Percentiles rank a stretch among this genome's conserved stretches.
phyloP scores from a whole-genome alignment of 2,329 filamentous ascomycete genomes.

The Talaromyces rugulosus region DNA sequence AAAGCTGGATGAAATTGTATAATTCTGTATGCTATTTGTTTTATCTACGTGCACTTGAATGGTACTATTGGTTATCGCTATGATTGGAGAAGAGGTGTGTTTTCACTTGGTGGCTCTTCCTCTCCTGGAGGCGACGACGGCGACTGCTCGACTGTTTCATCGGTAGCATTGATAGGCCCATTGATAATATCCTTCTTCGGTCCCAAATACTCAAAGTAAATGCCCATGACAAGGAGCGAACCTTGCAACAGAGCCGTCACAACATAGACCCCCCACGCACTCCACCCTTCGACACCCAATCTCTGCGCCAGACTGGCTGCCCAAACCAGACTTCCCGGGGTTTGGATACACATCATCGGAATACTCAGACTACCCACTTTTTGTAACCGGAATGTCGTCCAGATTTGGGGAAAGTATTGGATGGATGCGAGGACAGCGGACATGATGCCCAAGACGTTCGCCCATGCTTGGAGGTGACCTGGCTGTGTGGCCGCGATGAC shows the following conservation, averaged over 20 bases:
- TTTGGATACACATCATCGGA: conserved; percentile 98
- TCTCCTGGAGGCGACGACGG: not conserved
- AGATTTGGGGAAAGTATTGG: conserved; percentile 94
- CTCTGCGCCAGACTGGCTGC: conserved; percentile 76
- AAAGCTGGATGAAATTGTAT: not conserved
- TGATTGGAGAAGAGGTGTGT: conserved; percentile 1
- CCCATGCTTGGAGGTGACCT: conserved; percentile 67
- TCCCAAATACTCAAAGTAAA: conserved; percentile 59
- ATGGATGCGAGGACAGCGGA: conserved; percentile 74
- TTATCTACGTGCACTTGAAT: not conserved
- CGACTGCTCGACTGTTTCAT: not conserved
- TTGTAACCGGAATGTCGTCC: conserved; percentile 79
- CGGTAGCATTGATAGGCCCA: not conserved
- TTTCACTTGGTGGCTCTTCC: not conserved
- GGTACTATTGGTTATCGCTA: not conserved
- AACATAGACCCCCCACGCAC: conserved; percentile 88
- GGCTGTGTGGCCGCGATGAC: conserved; percentile 63
- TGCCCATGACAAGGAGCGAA: conserved; percentile 70
- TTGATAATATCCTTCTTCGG: conserved; percentile 40
- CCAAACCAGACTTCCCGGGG: conserved; percentile 86
- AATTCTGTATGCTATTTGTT: not conserved
- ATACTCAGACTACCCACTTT: conserved; percentile 89
- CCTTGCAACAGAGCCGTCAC: conserved; percentile 85
- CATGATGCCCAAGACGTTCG: conserved; percentile 77
- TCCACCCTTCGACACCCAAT: conserved; percentile 82